Base-by-base conservation (phyloP, 768 basidiomycete species). In the Boletus pseudopeckii region DNA sequence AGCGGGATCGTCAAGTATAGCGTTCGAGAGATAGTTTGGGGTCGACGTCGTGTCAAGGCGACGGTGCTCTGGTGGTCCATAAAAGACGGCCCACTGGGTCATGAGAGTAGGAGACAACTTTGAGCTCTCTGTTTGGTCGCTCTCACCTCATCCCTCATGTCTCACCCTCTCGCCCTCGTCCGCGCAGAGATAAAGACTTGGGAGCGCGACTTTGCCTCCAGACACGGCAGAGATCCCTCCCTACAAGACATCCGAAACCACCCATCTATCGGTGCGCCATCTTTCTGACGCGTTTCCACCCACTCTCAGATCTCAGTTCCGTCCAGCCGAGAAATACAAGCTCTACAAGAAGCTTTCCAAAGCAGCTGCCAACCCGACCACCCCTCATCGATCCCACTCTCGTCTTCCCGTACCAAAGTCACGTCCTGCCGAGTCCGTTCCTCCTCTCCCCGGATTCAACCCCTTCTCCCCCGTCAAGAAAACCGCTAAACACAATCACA, bases 391-490 rank as follows among this genome's bases (percentile, higher is more conserved):
- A 39, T 53, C 69, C 20, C 55, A 50, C 6, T n/a, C 53, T 41
- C 57, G 57, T 45, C 58, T 72, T 67, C 48, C 72, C 74, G 46
- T 80, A 22, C 74, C 79, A 10, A 77, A 74, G 54, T 66, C 82
- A n/a, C 85, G 84, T 54, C 63, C 74, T 11, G 70, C 81, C 38
- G 77, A 79, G 57, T 59, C 77, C 47, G 77, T 81, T 15, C 74
- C 77, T 7, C 80, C 85, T 32, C 71, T 83, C 39, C 67, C 77
- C 13, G 74, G 79, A 1, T 85, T 80, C 59, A 92, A 92, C 64
- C 90, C 89, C 7, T 91, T 91, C 71, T 91, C 89, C 33, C 89
- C 89, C 8, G 73, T 77, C 58, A 91, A 90, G 73, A 81, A 80
- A 65, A 9, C 52, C 15, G 41, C 45, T 1, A 26, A 50, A 49